Evolutionary conservation across 1,139 yeast genomes (phyloP).

Genomic region (Kluyveromyces sp.): DNA sequence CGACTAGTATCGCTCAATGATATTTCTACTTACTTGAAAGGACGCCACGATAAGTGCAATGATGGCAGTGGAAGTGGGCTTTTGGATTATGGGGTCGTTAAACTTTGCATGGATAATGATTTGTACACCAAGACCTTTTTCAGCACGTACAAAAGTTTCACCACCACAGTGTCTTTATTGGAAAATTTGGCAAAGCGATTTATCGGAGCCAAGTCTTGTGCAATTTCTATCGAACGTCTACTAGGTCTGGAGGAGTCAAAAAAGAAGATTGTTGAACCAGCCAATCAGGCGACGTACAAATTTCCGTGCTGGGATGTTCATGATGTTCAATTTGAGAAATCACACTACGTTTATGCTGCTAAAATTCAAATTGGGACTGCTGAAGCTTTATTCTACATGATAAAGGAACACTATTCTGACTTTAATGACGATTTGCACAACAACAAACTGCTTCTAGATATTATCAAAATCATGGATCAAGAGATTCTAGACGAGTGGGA

Average conservation of each 20-base stretch:
- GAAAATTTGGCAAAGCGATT: conserved; percentile 47
- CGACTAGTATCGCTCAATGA: conserved; percentile 40
- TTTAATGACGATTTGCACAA: conserved; percentile 64
- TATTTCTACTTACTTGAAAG: conserved; percentile 33
- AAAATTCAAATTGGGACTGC: conserved; percentile 77
- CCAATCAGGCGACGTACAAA: conserved; percentile 8
- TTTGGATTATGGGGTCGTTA: conserved; percentile 36
- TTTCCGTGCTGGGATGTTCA: conserved; percentile 44
- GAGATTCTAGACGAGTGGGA: conserved; percentile 70
- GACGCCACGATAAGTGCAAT: conserved; percentile 19
- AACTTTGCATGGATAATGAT: conserved; percentile 51
- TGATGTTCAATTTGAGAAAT: conserved; percentile 27
- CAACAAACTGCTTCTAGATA: conserved; percentile 55
- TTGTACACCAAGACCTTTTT: conserved; percentile 56
- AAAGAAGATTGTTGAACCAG: conserved; percentile 4
- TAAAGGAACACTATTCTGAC: conserved; percentile 67
- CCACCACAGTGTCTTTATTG: conserved; percentile 46
- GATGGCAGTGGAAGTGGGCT: conserved; percentile 20
- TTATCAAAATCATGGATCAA: conserved; percentile 62
- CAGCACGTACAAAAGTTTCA: conserved; percentile 57
- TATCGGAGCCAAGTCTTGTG: conserved; percentile 53
- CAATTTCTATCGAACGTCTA: conserved; percentile 40
- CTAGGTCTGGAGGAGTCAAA: conserved; percentile 6
- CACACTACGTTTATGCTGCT: conserved; percentile 44
- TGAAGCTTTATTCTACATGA: conserved; percentile 67